These are phyloP conservation scores for Phytophthora colocasiae DNA, from an alignment of 352 stramenopile species.

Conservation along the genomic window DNA sequence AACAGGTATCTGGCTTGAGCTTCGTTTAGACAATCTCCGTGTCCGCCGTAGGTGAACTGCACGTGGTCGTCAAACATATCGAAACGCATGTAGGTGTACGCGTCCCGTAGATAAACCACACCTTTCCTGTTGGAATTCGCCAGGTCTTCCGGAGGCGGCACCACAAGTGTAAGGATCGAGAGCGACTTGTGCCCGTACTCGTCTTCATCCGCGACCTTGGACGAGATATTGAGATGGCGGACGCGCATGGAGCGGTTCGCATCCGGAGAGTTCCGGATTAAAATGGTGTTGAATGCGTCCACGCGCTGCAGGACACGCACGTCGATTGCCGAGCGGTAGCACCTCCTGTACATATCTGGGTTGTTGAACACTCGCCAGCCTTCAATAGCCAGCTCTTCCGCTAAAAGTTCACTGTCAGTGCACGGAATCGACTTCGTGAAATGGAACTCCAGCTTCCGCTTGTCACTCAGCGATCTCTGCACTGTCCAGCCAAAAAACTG, in stretches of 20 bases:
- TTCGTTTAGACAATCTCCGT: slow-evolving; percentile 45
- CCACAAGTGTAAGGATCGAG: slow-evolving; percentile 42
- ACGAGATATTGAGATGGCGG: slow-evolving; percentile 46
- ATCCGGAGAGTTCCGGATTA: slow-evolving; percentile 51
- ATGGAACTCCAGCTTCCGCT: slow-evolving; percentile 47
- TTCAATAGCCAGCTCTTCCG: slow-evolving; percentile 28
- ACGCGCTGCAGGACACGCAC: slow-evolving; percentile 49
- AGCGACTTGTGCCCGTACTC: slow-evolving; percentile 32
- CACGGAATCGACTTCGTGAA: slow-evolving; percentile 44
- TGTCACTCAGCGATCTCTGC: slow-evolving; percentile 38
- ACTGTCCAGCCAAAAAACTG: slow-evolving; percentile 54
- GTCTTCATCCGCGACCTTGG: slow-evolving; percentile 44
- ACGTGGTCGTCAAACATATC: slow-evolving; percentile 43
- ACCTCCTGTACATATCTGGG: slow-evolving; percentile 39
- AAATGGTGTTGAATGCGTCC: slow-evolving; percentile 41
- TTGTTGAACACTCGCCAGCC: slow-evolving; percentile 51
- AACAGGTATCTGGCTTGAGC: slow-evolving; percentile 49
- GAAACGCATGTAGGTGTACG: slow-evolving; percentile 58
- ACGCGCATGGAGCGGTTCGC: slow-evolving; percentile 42
- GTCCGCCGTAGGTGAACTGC: slow-evolving; percentile 50
- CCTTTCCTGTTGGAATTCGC: slow-evolving; percentile 37
- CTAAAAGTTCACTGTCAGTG: slow-evolving; percentile 27
- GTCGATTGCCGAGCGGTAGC: slow-evolving; percentile 49
- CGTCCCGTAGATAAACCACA: slow-evolving; percentile 47
- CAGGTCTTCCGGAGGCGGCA: slow-evolving; percentile 35